These are phyloP conservation scores for Colletotrichum melonis DNA, from an alignment of 2,329 filamentous ascomycete genomes.

Conservation along the genomic window DNA sequence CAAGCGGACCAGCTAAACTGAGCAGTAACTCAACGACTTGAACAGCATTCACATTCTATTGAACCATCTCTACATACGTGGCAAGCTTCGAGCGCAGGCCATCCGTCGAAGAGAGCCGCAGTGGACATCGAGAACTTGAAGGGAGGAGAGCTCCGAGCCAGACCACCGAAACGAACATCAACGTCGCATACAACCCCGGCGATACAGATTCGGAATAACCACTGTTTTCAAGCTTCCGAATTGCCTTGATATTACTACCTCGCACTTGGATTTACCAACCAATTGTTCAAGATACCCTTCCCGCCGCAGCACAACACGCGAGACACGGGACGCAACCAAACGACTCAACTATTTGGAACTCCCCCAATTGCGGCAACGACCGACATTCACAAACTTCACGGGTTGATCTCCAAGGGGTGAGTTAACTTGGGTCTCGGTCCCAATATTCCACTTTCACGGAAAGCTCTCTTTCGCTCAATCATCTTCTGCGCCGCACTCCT, in stretches of 20 bases:
- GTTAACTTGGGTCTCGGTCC: slow-evolving; percentile 10
- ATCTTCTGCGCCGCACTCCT: slow-evolving; percentile 42
- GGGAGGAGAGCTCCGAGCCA: background rate
- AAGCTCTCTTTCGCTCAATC: background rate
- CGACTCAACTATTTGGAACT: background rate
- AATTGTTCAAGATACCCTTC: background rate
- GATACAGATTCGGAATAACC: background rate
- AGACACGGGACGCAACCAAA: background rate
- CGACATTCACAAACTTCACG: background rate
- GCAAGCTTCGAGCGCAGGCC: slow-evolving; percentile 45
- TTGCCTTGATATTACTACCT: background rate
- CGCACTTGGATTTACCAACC: background rate
- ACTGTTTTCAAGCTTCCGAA: background rate
- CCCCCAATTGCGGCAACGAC: no score
- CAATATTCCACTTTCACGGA: background rate
- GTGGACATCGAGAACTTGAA: slow-evolving; percentile 39
- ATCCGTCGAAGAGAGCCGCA: slow-evolving; percentile 42
- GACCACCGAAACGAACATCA: background rate
- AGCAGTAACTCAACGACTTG: slow-evolving; percentile 48
- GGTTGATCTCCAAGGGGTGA: background rate
- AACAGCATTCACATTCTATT: slow-evolving; percentile 44
- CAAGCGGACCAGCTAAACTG: slow-evolving; percentile 44
- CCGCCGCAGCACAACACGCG: background rate
- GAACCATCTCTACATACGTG: slow-evolving; percentile 49
- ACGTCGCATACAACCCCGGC: background rate